Evolutionary conservation across 2,329 filamentous ascomycete species (phyloP).

Genomic region (Exophiala xenobiotica): DNA sequence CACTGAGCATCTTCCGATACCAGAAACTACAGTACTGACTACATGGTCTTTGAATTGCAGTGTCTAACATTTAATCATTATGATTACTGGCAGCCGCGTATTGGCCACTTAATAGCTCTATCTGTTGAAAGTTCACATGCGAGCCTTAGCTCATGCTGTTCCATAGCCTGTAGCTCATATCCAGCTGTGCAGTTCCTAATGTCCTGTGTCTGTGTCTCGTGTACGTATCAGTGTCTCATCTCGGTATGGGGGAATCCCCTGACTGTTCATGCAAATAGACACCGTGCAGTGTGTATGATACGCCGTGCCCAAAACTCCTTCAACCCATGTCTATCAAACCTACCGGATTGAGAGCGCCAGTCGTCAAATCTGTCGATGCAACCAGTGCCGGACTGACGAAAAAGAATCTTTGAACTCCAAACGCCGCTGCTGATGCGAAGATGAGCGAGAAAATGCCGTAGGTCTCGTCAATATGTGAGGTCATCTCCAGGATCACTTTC

Average conservation of each 20-base stretch:
- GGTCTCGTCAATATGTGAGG: constrained; percentile 1
- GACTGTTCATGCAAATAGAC: constrained; percentile 15
- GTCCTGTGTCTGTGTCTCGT: constrained; percentile 15
- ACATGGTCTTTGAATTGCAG: neutral
- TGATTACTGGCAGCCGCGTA: constrained; percentile 16
- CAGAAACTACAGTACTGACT: no score
- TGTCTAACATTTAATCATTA: constrained; percentile 10
- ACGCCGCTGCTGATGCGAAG: constrained; percentile 23
- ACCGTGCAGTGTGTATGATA: constrained; percentile 18
- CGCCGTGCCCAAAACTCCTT: constrained; percentile 8
- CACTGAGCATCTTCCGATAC: neutral
- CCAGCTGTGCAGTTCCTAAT: constrained; percentile 14
- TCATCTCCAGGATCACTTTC: constrained; percentile 20
- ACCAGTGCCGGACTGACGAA: constrained; percentile 18
- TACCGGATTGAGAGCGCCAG: constrained; percentile 2
- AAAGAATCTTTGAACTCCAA: constrained; percentile 16
- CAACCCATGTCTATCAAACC: constrained; percentile 6
- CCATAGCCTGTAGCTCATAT: constrained; percentile 18
- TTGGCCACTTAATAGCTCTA: neutral
- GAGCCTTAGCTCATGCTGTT: constrained; percentile 14
- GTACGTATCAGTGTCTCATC: constrained; percentile 23
- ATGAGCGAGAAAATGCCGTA: constrained; percentile 1
- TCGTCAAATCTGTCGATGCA: constrained; percentile 5
- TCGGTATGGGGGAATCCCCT: constrained; percentile 15
- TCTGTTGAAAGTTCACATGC: neutral